Percentiles rank a stretch among this genome's conserved stretches.
Conservation (phyloP, 2,329 filamentous ascomycete genomes). For the Colletotrichum agaves region DNA sequence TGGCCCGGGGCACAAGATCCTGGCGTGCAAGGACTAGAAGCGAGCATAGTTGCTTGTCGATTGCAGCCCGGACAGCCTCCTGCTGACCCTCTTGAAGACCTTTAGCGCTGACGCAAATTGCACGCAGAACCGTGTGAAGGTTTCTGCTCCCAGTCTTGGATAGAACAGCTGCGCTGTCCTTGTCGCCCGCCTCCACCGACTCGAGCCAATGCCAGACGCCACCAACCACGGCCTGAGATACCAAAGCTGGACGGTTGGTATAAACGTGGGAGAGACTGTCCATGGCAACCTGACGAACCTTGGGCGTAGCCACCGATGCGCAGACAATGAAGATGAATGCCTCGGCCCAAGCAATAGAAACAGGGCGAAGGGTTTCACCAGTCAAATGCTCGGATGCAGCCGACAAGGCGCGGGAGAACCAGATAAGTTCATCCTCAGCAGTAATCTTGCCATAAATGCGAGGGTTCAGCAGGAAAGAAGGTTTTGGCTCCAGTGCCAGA, state of each 20-base stretch:
- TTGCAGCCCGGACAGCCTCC: constrained; percentile 47
- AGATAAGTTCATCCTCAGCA: constrained; percentile 78
- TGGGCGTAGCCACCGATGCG: constrained; percentile 68
- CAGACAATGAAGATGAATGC: constrained; percentile 83
- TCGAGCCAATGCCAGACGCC: constrained; percentile 86
- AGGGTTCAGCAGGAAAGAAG: constrained; percentile 86
- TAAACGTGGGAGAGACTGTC: constrained; percentile 74
- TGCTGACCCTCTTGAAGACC: constrained; percentile 58
- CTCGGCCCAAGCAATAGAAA: constrained; percentile 82
- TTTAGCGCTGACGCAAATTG: constrained; percentile 71
- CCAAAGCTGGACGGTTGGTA: constrained; percentile 62
- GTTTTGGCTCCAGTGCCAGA: constrained; percentile 78
- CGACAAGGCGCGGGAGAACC: constrained; percentile 78
- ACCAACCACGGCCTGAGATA: constrained; percentile 72
- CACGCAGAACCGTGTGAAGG: constrained; percentile 69
- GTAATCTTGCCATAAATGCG: constrained; percentile 86
- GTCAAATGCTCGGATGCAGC: constrained; percentile 67
- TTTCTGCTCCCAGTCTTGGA: constrained; percentile 73
- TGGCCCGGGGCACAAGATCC: constrained; percentile 79
- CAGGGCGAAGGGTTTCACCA: constrained; percentile 57
- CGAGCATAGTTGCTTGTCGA: constrained; percentile 76
- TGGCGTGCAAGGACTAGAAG: constrained; percentile 82
- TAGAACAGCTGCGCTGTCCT: constrained; percentile 76
- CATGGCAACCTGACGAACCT: constrained; percentile 71
- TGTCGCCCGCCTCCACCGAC: constrained; percentile 75